Conservation (phyloP, 2,329 filamentous ascomycete genomes). For the Fusarium newnesense region DNA sequence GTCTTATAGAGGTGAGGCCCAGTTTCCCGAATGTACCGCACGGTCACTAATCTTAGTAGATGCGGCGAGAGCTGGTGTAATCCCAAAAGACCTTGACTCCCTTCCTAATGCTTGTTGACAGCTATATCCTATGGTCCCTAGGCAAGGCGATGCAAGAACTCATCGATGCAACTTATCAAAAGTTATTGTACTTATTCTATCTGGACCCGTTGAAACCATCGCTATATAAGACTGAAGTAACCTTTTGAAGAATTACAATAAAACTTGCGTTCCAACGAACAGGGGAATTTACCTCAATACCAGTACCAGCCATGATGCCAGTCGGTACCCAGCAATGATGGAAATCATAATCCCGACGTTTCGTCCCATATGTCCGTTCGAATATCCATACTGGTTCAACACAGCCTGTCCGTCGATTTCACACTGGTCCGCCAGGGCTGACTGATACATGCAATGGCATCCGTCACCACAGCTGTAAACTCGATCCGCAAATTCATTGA, state of each 20-base stretch:
- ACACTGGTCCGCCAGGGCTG: constrained; percentile 63
- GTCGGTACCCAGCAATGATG: constrained; percentile 71
- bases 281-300: constrained; percentile 39
- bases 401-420: constrained; percentile 77
- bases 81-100: constrained; percentile 32
- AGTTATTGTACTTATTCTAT: neutral
- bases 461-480: constrained; percentile 60
- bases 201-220: neutral
- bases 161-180: neutral
- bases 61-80: constrained; percentile 36
- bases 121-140: neutral
- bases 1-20: constrained; percentile 39
- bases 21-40: neutral
- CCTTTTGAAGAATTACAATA: neutral
- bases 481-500: constrained; percentile 80
- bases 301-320: constrained; percentile 72
- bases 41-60: constrained; percentile 14
- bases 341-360: constrained; percentile 81
- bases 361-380: constrained; percentile 75
- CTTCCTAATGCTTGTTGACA: constrained; percentile 33
- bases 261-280: neutral
- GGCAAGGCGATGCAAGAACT: neutral
- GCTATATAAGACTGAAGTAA: neutral
- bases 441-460: constrained; percentile 79
- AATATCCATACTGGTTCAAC: constrained; percentile 75